Evolutionary conservation across 257 asterid species (phyloP).

Genomic region (Parsonsia alboflavescens): DNA sequence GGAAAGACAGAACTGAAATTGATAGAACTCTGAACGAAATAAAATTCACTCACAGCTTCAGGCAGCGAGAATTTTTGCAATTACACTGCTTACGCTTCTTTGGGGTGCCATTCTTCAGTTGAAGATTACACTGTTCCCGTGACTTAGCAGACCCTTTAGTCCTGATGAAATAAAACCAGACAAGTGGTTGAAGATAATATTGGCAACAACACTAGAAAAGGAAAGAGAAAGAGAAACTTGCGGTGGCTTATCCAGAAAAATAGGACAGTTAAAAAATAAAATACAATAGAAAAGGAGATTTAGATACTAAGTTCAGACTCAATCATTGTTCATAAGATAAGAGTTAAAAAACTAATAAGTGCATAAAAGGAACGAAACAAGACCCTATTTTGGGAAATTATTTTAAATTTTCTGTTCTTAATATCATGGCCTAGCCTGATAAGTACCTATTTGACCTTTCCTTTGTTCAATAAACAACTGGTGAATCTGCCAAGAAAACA

Average conservation of each 20-base stretch:
- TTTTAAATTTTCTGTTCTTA: not conserved
- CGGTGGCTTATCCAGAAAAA: not conserved
- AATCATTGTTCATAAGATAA: not conserved
- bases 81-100: slow-evolving; percentile 69
- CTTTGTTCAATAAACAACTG: not conserved
- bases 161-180: slow-evolving; percentile 27
- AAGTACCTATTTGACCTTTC: not conserved
- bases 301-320: not conserved
- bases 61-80: slow-evolving; percentile 67
- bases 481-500: not conserved
- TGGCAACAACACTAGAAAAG: not conserved
- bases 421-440: not conserved
- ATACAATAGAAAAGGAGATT: not conserved
- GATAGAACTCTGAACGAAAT: not conserved
- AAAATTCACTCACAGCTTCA: slow-evolving; percentile 57
- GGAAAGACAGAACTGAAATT: not conserved
- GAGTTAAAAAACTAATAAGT: not conserved
- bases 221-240: not conserved
- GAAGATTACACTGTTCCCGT: slow-evolving; percentile 23
- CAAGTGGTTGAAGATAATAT: not conserved
- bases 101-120: slow-evolving; percentile 46
- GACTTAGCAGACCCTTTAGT: slow-evolving; percentile 36
- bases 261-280: not conserved
- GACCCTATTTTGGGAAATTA: not conserved
- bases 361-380: not conserved